These are phyloP conservation scores for Hypoxylon sp. DNA, from an alignment of 2,329 filamentous ascomycete genomes.

Conservation along the genomic window DNA sequence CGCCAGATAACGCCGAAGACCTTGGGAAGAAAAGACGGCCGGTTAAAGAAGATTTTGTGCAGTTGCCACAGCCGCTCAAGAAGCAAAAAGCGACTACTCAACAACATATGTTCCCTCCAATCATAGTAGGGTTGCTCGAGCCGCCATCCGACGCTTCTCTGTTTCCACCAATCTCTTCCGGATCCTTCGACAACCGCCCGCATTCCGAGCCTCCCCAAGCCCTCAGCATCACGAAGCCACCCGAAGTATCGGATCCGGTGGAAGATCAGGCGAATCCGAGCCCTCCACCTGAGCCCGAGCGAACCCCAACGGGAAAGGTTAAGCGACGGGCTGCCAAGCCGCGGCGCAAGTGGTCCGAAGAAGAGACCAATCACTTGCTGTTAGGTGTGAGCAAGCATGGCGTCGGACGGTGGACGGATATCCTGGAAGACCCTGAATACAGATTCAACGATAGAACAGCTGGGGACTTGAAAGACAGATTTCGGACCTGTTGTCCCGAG, in stretches of 20 bases:
- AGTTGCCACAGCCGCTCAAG: slow-evolving; percentile 74
- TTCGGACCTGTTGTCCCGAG: slow-evolving; percentile 74
- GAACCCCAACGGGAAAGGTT: slow-evolving; percentile 56
- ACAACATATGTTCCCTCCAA: slow-evolving; percentile 70
- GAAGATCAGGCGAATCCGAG: slow-evolving; percentile 50
- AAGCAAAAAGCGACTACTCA: slow-evolving; percentile 70
- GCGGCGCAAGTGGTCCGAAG: slow-evolving; percentile 73
- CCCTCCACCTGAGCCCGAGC: slow-evolving; percentile 50
- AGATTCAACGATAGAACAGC: slow-evolving; percentile 72
- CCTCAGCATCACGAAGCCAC: slow-evolving; percentile 53
- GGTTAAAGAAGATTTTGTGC: slow-evolving; percentile 72
- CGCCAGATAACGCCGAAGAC: slow-evolving; percentile 60
- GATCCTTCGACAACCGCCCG: slow-evolving; percentile 64
- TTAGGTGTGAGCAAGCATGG: slow-evolving; percentile 73
- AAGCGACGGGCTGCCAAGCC: slow-evolving; percentile 70
- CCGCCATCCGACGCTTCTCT: slow-evolving; percentile 71
- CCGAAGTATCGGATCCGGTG: slow-evolving; percentile 45
- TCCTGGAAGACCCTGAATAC: slow-evolving; percentile 72
- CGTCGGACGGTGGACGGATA: slow-evolving; percentile 75
- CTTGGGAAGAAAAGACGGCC: slow-evolving; percentile 68
- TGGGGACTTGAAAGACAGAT: slow-evolving; percentile 75
- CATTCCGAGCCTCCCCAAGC: slow-evolving; percentile 60
- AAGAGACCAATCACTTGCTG: slow-evolving; percentile 73
- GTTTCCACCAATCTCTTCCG: slow-evolving; percentile 73
- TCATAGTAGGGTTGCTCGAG: slow-evolving; percentile 74